A percentile compares a stretch with the other conserved stretches of the same genome.
These are phyloP conservation scores for Oryza officinalis DNA, from an alignment of 176 grass and related monocot species.

Conservation along the genomic window DNA sequence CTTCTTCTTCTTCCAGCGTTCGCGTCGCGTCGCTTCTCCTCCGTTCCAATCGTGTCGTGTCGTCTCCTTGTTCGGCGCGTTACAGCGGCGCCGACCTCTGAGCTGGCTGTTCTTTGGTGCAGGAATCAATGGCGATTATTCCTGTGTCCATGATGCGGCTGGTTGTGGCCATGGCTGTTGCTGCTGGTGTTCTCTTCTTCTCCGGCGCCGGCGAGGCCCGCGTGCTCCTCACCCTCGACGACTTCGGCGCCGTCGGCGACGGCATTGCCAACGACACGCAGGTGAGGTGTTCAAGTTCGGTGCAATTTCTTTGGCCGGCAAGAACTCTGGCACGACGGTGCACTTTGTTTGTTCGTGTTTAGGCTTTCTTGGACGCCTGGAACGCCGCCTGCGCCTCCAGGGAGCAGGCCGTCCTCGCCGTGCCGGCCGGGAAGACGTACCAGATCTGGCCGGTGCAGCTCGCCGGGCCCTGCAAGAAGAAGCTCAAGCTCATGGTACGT, in stretches of 20 bases:
- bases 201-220: slow-evolving; percentile 31
- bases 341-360: not conserved
- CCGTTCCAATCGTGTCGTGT: not conserved
- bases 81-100: not conserved
- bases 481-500: slow-evolving; percentile 67
- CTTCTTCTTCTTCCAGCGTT: not conserved
- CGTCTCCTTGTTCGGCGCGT: not conserved
- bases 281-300: not conserved
- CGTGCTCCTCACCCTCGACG: slow-evolving; percentile 48
- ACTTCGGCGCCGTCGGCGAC: slow-evolving; percentile 68
- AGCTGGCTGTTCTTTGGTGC: not conserved
- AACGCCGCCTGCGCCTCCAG: slow-evolving; percentile 46
- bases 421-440: slow-evolving; percentile 61
- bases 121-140: not conserved
- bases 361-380: slow-evolving; percentile 80
- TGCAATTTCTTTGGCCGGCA: not conserved
- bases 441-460: slow-evolving; percentile 55
- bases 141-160: not conserved
- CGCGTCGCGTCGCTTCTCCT: not conserved
- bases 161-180: not conserved
- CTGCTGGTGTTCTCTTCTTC: not conserved
- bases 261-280: slow-evolving; percentile 64
- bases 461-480: slow-evolving; percentile 69
- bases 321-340: not conserved
- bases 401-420: slow-evolving; percentile 39